Evolutionary conservation across 257 asterid genomes (phyloP), one percentile per base, ranked within the genome.

Genomic region (Buddleja alternifolia): DNA sequence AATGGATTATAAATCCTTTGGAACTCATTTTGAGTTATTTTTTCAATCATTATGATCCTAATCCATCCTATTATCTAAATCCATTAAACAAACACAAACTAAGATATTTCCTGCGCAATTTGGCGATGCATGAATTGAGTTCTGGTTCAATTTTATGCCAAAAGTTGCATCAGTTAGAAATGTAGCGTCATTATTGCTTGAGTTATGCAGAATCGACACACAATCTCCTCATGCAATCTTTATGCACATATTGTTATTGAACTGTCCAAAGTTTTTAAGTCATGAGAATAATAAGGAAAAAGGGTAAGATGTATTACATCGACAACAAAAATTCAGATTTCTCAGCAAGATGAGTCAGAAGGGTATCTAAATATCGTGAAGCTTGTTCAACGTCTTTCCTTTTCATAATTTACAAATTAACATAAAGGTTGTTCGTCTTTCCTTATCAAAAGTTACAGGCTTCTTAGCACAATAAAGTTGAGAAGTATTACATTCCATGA

Each of bases 151-250:
- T 39, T 39, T 37, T 24, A 21, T 45, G 41, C 45, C 45, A 64
- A 60, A 19, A 20, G 77, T 65, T 36, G 41, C 66, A 63, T 11
- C 39, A 45, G 67, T 12, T 15, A 57, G 37, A n/a, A 44, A 36
- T n/a, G 19, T 21, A 63, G 53, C 20, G 66, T 36, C 19, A 17
- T 7, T 41, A 10, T 16, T 71, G 48, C 37, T 41, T 24, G 23
- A 21, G 11, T 15, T 47, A 64, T 32, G 50, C 34, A 19, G 14
- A 55, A 8, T 20, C 41, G 11, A 15, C 3, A 45, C 19, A 14
- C 23, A 36, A 8, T 65, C 17, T 56, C 60, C 52, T n/a, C n/a
- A n/a, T n/a, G n/a, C n/a, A n/a, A n/a, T n/a, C n/a, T n/a, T n/a
- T n/a, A n/a, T n/a, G n/a, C n/a, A n/a, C n/a, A n/a, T n/a, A n/a